Base-by-base conservation (phyloP, 768 basidiomycete genomes). In the Amanita fuliginea region DNA sequence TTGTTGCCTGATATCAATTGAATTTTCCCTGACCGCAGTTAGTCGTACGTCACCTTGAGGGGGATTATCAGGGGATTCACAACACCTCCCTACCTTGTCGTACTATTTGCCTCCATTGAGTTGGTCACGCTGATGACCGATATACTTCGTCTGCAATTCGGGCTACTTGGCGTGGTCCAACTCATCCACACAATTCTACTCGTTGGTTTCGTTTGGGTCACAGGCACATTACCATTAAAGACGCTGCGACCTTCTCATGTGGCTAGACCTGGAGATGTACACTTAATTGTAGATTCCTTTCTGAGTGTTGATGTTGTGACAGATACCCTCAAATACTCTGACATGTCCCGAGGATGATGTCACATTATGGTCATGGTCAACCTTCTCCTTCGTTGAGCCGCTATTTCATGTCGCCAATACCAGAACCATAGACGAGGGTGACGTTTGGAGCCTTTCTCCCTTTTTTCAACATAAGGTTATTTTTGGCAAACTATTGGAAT, bases 391-490 rank as follows among this genome's bases (percentile, higher is more conserved):
- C 56, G 70, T 84, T 6, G 72, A 80, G 53, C 83, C 83, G 3
- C 65, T 85, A 19, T 71, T 84, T 53, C 57, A 67, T 43, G 60
- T 81, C 16, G 76, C 81, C 0, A 67, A 61, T 51, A 62, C 64
- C 36, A 67, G 74, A 47, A 81, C 80, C 5, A 60, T 76, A 19
- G 64, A 73, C 28, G 73, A 73, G 34, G 51, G 34, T 9, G 74
- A 85, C 57, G 75, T 84, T 6, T 86, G 83, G 82, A 63, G 58
- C 9, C 65, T 85, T 26, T 83, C 82, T 3, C 83, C 83, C 0
- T 82, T 73, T 53, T 82, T 86, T 62, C 69, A 68, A 22, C 82
- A 85, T 59, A 77, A 75, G 55, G 83, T 80, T 55, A 66, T 85
- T 10, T 86, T 84, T 60, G 68, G 63, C 35, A 86, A 83, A 60